Evolutionary conservation across 192 early-diverging fungal genomes (phyloP), one percentile per base, ranked within the genome.

Genomic region (Nowakowskiella sp.): DNA sequence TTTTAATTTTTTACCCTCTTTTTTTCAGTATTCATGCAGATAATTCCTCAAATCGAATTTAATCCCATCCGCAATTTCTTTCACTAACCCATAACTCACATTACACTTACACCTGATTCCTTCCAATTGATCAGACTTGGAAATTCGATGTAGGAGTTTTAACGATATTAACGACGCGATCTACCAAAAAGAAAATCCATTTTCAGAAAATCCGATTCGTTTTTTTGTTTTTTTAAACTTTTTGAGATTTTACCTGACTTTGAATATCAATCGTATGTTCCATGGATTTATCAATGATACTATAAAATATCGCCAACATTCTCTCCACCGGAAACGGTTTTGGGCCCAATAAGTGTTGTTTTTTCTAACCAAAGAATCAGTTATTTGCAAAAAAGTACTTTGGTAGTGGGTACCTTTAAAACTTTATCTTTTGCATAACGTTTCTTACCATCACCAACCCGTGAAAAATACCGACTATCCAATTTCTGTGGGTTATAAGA

Each of bases 301-400:
- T 87, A 64, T 94, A 91, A 66, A 97, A 97, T 42, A 99, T 96
- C 34, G 95, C 95, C 58, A 94, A 62, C 88, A 99, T 85, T 22
- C 95, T 80, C 56, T 99, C 93, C n/a, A 99, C 71, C 0, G 86
- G 86, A 72, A 99, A 99, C 4, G 83, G 58, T 58, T 88, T 92
- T 1, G 95, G 93, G 0, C 95, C 95, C 6, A 91, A 61, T 1
- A 95, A 71, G 54, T 94, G 92, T 61, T 89, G 92, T 10, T 91
- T 72, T 36, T 71, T 55, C 76, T 74, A 52, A n/a, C n/a, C n/a
- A n/a, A n/a, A n/a, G n/a, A n/a, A n/a, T n/a, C n/a, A n/a, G n/a
- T n/a, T 2, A 24, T 24, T 6, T 44, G 4, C 2, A 28, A 10
- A 6, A 51, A 51, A 16, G 13, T 13, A 51, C 8, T 51, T 22